Evolutionary conservation across 305 asterid species (phyloP), one percentile per base, ranked within the genome.

Genomic region (Fraxinus velutina): DNA sequence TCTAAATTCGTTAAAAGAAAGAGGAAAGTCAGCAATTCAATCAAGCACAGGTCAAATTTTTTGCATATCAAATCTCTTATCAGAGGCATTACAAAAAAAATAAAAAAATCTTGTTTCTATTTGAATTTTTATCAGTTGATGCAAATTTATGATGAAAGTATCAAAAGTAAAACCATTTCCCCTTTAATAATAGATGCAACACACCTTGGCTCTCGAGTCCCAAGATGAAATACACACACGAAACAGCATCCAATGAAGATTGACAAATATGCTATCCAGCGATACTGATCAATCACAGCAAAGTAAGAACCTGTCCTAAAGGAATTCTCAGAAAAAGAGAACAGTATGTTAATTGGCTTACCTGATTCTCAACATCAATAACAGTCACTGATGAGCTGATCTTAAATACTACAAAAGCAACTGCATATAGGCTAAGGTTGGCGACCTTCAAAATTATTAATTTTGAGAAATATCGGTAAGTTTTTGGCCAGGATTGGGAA

Each of bases 201-300:
- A 76, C 37, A 91, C 98, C 97, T 93, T 80, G 98, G 98, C 87
- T 94, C 98, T 79, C 85, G 88, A 6, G 95, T 94, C 83, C 98
- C 96, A 19, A 94, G 84, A 75, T 87, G 88, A 84, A 94, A 94
- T 75, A 90, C 39, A 15, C 83, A 86, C 68, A 92, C 97, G 8
- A 94, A 94, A 86, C 91, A 93, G 84, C 96, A 89, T 73, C 98
- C 97, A 15, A 93, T 77, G 81, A 90, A 88, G 84, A 94, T 93
- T 76, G 97, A 93, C 27, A 86, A 73, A 84, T 89, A 92, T 22
- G 98, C 97, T 70, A 94, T 90, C 98, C 97, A 94, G 37, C 92
- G 92, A 79, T 93, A 94, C 97, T 94, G 93, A 76, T 79, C 66
- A 86, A 30, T 17, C 64, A 73, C 71, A 85, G 3, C 7, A 30